Evolutionary conservation across 257 asterid genomes (phyloP), one percentile per base, ranked within the genome.

Genomic region (Cordia subcordata): DNA sequence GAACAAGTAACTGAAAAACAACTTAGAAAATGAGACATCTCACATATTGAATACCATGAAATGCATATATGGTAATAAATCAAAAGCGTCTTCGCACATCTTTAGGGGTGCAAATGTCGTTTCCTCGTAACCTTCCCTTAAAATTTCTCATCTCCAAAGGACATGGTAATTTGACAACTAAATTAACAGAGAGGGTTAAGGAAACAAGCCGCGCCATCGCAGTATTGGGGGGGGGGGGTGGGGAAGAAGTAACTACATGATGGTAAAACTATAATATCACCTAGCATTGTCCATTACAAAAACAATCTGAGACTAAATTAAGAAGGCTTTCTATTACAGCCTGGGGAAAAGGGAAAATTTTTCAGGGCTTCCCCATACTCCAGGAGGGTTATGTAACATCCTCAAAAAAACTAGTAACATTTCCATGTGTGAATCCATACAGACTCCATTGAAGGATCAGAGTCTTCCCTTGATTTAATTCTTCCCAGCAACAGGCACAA

Each of bases 351-450:
- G 65, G 69, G 64, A 66, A n/a, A 67, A 71, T 64, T 40, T 23
- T 68, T 64, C 64, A 10, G 65, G 69, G 49, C 51, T 55, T 68
- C 75, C 83, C 65, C 65, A 44, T 39, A 42, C 64, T 61, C 58
- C 54, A 45, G 74, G 62, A 66, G 72, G 66, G 70, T 60, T 68
- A 62, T 74, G 60, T 47, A 75, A 67, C 75, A 60, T 70, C 63
- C 63, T 68, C 60, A 55, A 72, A 58, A 72, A 58, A 55, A 69
- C 27, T 51, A 20, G 32, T 52, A 32, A 63, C 14, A 58, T 61
- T n/a, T 15, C 56, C 50, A 13, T 60, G 60, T 13, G 49, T 13
- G 53, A 53, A 67, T 52, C 39, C 63, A 70, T 57, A 64, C 10
- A 44, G 49, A 53, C 16, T 8, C 0, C 32, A 1, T 19, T 38